Base-by-base conservation (phyloP, 257 asterid genomes). In the Ballota nigra region DNA sequence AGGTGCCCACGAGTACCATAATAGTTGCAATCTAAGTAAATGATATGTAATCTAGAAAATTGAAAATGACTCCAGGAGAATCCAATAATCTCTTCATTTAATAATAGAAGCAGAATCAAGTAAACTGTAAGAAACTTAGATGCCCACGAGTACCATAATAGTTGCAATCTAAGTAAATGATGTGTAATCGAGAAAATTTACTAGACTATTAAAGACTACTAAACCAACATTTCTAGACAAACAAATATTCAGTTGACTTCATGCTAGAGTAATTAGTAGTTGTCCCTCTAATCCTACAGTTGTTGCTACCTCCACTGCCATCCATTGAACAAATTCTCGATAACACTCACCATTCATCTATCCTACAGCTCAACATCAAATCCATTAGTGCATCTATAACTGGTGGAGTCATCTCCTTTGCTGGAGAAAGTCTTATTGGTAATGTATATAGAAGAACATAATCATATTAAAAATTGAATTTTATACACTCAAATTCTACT, bases 101-200 rank as follows among this genome's bases (percentile, higher is more conserved):
- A 24, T 34, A 16, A 23, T 13, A 22, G 29, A 52, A 31, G 45
- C 24, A 69, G 70, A 62, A 24, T 61, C 70, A 2, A 43, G 60
- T 8, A 60, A 71, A 63, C 24, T 10, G 63, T 24, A 36, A 15
- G 43, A 20, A 8, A 2, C 34, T 16, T 69, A 8, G 19, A 8
- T 43, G 0, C 52, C 16, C 52, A 56, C 62, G 13, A 26, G 64
- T n/a, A 59, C 15, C 69, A 31, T 26, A 33, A 31, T 22, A 8
- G 16, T 33, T 12, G 72, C 69, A 65, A 26, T 59, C 63, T 31
- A 36, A 71, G 38, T 22, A 57, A 75, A 24, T 47, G 10, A 22
- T 66, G 10, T 43, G 15, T 15, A 13, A 43, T 43, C 20, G 8
- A 57, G 60, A 20, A 71, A 66, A 9, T 9, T 24, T 24, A 11